Base-by-base conservation (phyloP, 1,284 basidiomycete species). In the Athelia sp. region DNA sequence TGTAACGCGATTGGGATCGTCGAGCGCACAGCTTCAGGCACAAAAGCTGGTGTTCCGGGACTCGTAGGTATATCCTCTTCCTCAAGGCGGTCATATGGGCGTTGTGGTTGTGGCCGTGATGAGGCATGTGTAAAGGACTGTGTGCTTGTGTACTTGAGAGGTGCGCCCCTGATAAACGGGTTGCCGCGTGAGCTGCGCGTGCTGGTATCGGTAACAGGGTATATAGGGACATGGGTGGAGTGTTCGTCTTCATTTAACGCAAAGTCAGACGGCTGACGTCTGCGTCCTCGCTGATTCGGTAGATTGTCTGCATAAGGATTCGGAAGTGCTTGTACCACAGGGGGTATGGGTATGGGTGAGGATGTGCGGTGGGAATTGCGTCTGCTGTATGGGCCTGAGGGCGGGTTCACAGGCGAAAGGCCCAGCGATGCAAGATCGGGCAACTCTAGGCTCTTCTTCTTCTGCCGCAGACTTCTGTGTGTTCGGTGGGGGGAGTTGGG, bases 401-500 rank as follows among this genome's bases (percentile, higher is more conserved):
- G 62, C 76, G 31, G 68, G 68, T 61, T 62, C 26, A 73, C 66
- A 43, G 76, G 73, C 24, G 78, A 75, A 54, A 79, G 60, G n/a
- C 78, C 72, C 50, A 84, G 73, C 48, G 75, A 75, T 24, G 82
- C 82, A 57, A 90, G 79, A 71, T 89, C 87, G 50, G 87, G 87
- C 38, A 90, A 74, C 62, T 90, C 85, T 34, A 90, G 76, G 0
- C 82, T 85, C 59, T 76, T 81, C 70, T 86, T 87, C 74, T 86
- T 88, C 19, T 71, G 71, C 46, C 82, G 73, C 51, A 86, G 69
- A 43, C 82, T 82, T 22, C 43, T 22, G n/a, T 44, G 43, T 22
- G 43, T 9, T 29, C 26, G 26, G 19, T 17, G n/a, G 19, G 36
- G 36, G 36, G 36, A 40, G 36, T n/a, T 21, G 36, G 36, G n/a